A percentile compares a stretch with the other conserved stretches of the same genome.
Conservation (phyloP, 495 filamentous ascomycete genomes). For the Podospora bellae-mahoneyi region DNA sequence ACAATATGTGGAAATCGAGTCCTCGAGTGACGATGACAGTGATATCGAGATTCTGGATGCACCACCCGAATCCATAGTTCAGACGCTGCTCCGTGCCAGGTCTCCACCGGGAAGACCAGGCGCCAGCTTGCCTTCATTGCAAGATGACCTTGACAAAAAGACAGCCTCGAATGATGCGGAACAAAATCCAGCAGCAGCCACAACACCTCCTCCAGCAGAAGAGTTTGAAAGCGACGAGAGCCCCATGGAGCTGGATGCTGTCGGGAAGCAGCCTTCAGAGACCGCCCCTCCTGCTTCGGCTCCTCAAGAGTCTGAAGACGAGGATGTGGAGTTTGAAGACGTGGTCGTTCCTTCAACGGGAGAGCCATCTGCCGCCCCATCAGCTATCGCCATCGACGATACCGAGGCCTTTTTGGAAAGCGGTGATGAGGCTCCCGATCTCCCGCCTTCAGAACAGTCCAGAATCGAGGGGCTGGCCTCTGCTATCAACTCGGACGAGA, state of each 20-base stretch:
- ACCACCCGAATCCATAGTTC: slow-evolving; percentile 23
- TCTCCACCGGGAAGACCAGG: slow-evolving; percentile 11
- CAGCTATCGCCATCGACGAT: not conserved
- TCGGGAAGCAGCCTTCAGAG: not conserved
- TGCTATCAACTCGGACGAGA: not conserved
- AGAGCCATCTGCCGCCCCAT: not conserved
- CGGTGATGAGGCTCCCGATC: slow-evolving; percentile 20
- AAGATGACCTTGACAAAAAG: slow-evolving; percentile 11
- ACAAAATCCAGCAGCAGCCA: not conserved
- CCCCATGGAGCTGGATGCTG: not conserved
- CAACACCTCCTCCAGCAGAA: not conserved
- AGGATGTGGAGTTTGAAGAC: slow-evolving; percentile 40
- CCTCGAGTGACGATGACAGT: slow-evolving; percentile 46
- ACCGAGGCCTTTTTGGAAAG: slow-evolving; percentile 13
- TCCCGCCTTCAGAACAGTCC: slow-evolving; percentile 1
- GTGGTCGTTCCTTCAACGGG: slow-evolving; percentile 26
- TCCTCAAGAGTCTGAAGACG: slow-evolving; percentile 28
- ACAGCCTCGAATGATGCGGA: not conserved
- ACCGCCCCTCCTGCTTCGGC: slow-evolving; percentile 12
- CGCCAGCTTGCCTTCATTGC: slow-evolving; percentile 19
- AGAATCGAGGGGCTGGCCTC: not conserved
- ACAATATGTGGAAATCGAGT: slow-evolving; percentile 43
- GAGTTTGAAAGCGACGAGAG: not conserved
- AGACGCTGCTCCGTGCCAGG: slow-evolving; percentile 1
- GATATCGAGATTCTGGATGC: slow-evolving; percentile 57